Conservation (phyloP, 768 basidiomycete genomes). For the Suillus weaverae region DNA sequence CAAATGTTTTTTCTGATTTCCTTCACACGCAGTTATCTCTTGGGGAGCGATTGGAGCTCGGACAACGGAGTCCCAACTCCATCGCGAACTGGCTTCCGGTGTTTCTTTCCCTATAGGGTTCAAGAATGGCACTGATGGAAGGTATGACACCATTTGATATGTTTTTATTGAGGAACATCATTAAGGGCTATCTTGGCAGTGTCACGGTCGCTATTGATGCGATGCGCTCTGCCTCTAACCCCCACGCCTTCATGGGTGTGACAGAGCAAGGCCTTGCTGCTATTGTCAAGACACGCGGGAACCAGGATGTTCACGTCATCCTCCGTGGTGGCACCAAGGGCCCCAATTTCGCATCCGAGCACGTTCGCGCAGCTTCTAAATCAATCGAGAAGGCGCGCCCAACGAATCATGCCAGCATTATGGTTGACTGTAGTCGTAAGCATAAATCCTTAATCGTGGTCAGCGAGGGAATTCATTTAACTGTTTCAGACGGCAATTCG, state of each 20-base stretch:
- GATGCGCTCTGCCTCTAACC: constrained; percentile 88
- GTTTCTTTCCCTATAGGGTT: constrained; percentile 98
- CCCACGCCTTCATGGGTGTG: constrained; percentile 96
- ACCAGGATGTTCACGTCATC: constrained; percentile 91
- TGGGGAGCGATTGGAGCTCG: constrained; percentile 98
- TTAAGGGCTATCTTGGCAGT: constrained; percentile 30
- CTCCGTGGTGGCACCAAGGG: constrained; percentile 91
- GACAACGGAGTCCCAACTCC: constrained; percentile 96
- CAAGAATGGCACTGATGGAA: constrained; percentile 99
- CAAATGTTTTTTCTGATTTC: neutral
- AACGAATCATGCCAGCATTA: constrained; percentile 61
- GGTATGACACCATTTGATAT: constrained; percentile 35
- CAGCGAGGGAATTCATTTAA: neutral
- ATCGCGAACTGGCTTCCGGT: constrained; percentile 94
- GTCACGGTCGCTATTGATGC: constrained; percentile 94
- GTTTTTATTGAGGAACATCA: neutral
- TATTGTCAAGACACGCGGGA: constrained; percentile 89
- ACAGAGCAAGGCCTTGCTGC: constrained; percentile 87
- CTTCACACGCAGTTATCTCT: constrained; percentile 53
- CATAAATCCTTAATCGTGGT: constrained; percentile 13
- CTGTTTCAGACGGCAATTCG: constrained; percentile 82
- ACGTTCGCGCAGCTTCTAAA: constrained; percentile 63
- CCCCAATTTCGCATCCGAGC: constrained; percentile 80
- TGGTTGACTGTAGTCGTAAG: constrained; percentile 86
- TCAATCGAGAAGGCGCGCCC: constrained; percentile 65